These are phyloP conservation scores for Candida sonorensis DNA, from an alignment of 805 yeast species.

Conservation along the genomic window DNA sequence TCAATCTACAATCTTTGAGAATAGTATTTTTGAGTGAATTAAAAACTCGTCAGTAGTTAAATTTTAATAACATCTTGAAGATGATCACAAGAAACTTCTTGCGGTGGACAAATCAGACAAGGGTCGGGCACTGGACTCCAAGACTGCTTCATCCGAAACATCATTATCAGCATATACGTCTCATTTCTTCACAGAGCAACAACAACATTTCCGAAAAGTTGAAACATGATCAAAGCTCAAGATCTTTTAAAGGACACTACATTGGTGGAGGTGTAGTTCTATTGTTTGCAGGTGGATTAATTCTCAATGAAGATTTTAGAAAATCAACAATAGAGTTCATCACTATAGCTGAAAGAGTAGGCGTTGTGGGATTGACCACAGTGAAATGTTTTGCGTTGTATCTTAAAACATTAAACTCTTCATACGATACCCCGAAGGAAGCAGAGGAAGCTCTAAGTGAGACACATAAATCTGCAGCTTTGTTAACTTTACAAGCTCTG, in stretches of 20 bases:
- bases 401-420: slow-evolving; percentile 41
- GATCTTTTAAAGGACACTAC: slow-evolving; percentile 11
- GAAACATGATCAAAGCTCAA: not conserved
- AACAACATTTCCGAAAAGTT: not conserved
- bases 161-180: no score
- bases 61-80: no score
- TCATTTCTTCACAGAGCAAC: no score
- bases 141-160: no score
- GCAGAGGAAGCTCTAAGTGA: slow-evolving; percentile 46
- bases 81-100: no score
- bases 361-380: slow-evolving; percentile 64
- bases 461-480: slow-evolving; percentile 74
- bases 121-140: no score
- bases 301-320: slow-evolving; percentile 29
- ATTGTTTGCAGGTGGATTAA: slow-evolving; percentile 8
- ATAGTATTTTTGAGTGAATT: no score
- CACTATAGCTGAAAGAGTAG: slow-evolving; percentile 42
- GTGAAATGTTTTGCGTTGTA: slow-evolving; percentile 67
- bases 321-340: slow-evolving; percentile 28
- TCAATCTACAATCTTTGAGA: no score
- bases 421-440: slow-evolving; percentile 37
- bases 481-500: slow-evolving; percentile 69
- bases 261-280: slow-evolving; percentile 15
- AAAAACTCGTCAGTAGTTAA: no score
- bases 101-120: no score